Evolutionary conservation across 768 basidiomycete genomes (phyloP), one percentile per base, ranked within the genome.

Genomic region (Boletus huronensis): DNA sequence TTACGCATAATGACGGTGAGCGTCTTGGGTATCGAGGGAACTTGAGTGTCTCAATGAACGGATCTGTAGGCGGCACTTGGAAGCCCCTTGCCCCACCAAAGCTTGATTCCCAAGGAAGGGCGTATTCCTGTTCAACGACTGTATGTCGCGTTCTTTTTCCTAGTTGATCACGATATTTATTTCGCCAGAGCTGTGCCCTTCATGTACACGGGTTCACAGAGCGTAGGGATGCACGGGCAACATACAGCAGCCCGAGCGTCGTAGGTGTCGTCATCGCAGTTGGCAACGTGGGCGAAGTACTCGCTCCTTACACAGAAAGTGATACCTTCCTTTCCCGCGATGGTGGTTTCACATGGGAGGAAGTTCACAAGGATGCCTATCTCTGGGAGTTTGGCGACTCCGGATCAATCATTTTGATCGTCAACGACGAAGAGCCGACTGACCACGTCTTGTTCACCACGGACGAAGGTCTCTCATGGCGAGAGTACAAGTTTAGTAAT

Each of bases 381-480:
- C 78, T 98, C 36, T 99, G 93, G 93, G 94, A 95, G 68, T 98
- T 96, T 63, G 96, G 96, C 28, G 97, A 98, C 73, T 96, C 92
- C 0, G 97, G 97, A 5, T 94, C 95, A 1, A 79, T 99, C 53
- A 79, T 98, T 34, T 77, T 99, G 61, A 87, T 99, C 75, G 93
- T 84, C 41, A 98, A 98, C 70, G 97, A 99, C 69, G 96, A 98
- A 68, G 88, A 88, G 54, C 82, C 94, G 0, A 95, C 91, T 3
- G 90, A 97, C 63, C 87, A 89, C 57, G 80, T 98, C 41, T 69
- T 95, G 58, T 98, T 86, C 74, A 92, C 91, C 52, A 90, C 86
- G 10, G 84, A 99, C 65, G 93, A 98, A 64, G 97, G 97, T 7
- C 62, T 84, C 34, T 80, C 70, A 6, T 99, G 97, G 97, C 78